phyloP scores from a whole-genome alignment of 2,329 filamentous ascomycete genomes.

The Stagonosporopsis cucurbitacearum region DNA sequence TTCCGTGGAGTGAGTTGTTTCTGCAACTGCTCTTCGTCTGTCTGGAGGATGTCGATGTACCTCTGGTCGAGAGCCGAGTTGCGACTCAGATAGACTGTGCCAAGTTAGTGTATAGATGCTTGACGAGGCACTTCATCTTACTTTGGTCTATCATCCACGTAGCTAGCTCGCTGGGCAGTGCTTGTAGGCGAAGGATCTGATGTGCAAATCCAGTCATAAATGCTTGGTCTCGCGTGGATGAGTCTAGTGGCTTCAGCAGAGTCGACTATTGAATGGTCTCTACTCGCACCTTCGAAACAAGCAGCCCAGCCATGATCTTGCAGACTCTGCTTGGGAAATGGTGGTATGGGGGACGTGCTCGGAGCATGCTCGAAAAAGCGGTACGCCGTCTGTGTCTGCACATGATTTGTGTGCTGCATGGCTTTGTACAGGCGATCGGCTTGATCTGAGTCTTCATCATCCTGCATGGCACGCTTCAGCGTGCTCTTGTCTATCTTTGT shows the following conservation, averaged over 20 bases:
- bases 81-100: slow-evolving; percentile 37
- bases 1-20: slow-evolving; percentile 48
- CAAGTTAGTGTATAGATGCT: slow-evolving; percentile 19
- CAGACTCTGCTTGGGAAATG: slow-evolving; percentile 30
- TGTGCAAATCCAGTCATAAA: slow-evolving; percentile 52
- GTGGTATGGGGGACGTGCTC: slow-evolving; percentile 2
- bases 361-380: slow-evolving; percentile 57
- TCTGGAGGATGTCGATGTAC: slow-evolving; percentile 43
- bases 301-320: slow-evolving; percentile 43
- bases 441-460: slow-evolving; percentile 76
- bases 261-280: background rate
- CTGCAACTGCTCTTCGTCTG: slow-evolving; percentile 38
- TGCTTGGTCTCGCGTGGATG: slow-evolving; percentile 45
- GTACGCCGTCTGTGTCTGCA: slow-evolving; percentile 61
- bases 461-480: slow-evolving; percentile 52
- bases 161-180: slow-evolving; percentile 49
- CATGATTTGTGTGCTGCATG: slow-evolving; percentile 66
- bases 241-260: slow-evolving; percentile 27
- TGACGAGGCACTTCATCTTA: slow-evolving; percentile 8
- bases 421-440: slow-evolving; percentile 61
- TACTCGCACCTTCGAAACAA: slow-evolving; percentile 38
- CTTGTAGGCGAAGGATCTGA: slow-evolving; percentile 46
- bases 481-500: slow-evolving; percentile 33
- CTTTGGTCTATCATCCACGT: slow-evolving; percentile 53
- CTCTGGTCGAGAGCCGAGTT: slow-evolving; percentile 47